Conservation (phyloP, 257 asterid species). For the Parsonsia alboflavescens region DNA sequence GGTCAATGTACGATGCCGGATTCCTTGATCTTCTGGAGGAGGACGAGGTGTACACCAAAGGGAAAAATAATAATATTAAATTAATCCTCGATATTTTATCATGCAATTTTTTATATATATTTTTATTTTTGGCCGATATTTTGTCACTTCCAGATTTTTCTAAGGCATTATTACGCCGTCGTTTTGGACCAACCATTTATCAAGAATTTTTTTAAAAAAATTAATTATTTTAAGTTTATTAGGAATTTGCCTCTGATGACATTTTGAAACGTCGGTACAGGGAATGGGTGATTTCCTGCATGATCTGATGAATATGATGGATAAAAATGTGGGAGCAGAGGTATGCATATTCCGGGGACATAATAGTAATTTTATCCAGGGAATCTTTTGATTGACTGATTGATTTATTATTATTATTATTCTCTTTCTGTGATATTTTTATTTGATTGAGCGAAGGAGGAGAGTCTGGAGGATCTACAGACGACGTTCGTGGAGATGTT, state of each 20-base stretch:
- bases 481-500: slow-evolving; percentile 76
- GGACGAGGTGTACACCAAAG: slow-evolving; percentile 69
- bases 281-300: slow-evolving; percentile 89
- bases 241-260: background rate
- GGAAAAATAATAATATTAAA: slow-evolving; percentile 11
- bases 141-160: too few relatives aligned
- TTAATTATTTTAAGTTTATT: background rate
- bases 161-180: background rate
- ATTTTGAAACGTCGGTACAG: slow-evolving; percentile 28
- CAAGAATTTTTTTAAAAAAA: too few relatives aligned
- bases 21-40: slow-evolving; percentile 76
- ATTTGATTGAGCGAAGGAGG: slow-evolving; percentile 42
- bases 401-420: too few relatives aligned
- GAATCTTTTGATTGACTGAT: background rate
- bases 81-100: slow-evolving; percentile 21
- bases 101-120: background rate
- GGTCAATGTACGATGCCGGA: slow-evolving; percentile 90
- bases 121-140: too few relatives aligned
- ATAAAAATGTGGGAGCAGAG: slow-evolving; percentile 51
- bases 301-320: slow-evolving; percentile 79
- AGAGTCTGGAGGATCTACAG: slow-evolving; percentile 84
- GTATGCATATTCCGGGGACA: slow-evolving; percentile 23
- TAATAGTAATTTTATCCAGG: background rate
- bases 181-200: too few relatives aligned
- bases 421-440: background rate